These are phyloP conservation scores for Sanghuangporus weigelae DNA, from an alignment of 1,284 basidiomycete species.

Conservation along the genomic window DNA sequence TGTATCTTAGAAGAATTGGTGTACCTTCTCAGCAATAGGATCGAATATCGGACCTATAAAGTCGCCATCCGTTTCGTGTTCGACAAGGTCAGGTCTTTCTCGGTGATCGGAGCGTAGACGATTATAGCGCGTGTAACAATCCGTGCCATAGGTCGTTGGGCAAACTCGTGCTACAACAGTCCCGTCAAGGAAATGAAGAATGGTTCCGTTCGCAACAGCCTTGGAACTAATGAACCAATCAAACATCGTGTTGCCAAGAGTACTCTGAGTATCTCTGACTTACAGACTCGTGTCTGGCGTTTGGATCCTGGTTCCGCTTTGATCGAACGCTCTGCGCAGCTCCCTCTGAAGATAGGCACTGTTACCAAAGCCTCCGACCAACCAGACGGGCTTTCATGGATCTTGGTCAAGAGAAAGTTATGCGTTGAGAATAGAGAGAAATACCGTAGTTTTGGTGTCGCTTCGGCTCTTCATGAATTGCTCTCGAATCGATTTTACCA, in stretches of 20 bases:
- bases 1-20: conserved; percentile 28
- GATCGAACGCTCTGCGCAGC: conserved; percentile 56
- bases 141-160: conserved; percentile 73
- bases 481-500: conserved; percentile 55
- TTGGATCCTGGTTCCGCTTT: conserved; percentile 53
- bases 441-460: conserved; percentile 36
- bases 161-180: conserved; percentile 71
- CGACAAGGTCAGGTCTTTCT: conserved; percentile 25
- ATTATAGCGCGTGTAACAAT: conserved; percentile 64
- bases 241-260: not conserved
- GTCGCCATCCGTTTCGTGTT: conserved; percentile 42
- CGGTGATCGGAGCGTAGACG: conserved; percentile 58
- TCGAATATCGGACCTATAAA: conserved; percentile 69
- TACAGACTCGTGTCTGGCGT: conserved; percentile 38
- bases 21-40: conserved; percentile 36
- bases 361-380: conserved; percentile 75
- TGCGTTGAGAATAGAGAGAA: conserved; percentile 30
- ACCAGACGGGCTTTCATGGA: conserved; percentile 55
- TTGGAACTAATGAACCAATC: conserved; percentile 50
- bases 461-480: conserved; percentile 57
- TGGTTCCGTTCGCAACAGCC: conserved; percentile 73
- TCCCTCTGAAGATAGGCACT: conserved; percentile 75
- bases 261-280: not conserved
- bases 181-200: conserved; percentile 77
- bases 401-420: conserved; percentile 44